These are phyloP conservation scores for Salvia rosmarinus DNA, from an alignment of 257 asterid genomes.

Conservation along the genomic window DNA sequence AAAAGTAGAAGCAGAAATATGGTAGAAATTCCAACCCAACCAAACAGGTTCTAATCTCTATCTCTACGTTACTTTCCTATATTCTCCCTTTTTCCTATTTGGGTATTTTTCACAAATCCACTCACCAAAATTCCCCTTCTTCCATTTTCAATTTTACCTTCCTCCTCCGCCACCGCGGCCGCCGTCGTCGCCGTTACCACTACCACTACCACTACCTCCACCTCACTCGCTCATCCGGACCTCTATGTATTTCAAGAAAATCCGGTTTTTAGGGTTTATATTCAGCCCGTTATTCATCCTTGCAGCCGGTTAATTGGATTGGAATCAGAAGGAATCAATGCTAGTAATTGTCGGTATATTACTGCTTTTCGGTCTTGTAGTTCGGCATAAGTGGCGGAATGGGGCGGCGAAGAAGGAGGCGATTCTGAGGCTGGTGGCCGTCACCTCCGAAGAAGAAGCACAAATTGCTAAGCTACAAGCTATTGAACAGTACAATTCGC, in stretches of 20 bases:
- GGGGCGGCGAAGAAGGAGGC: conserved; percentile 59
- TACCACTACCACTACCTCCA: conserved; percentile 15
- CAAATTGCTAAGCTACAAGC: conserved; percentile 44
- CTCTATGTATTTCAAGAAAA: conserved; percentile 56
- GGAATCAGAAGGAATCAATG: conserved; percentile 38
- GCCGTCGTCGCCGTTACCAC: conserved; percentile 20
- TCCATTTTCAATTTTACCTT: conserved; percentile 40
- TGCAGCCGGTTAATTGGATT: conserved; percentile 49
- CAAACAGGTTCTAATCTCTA: conserved; percentile 45
- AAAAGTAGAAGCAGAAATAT: neutral
- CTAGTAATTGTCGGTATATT: conserved; percentile 50
- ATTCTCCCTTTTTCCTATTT: conserved; percentile 33
- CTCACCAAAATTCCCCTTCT: conserved; percentile 39
- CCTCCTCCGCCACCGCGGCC: conserved; percentile 36
- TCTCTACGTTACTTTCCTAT: conserved; percentile 48
- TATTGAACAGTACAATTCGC: conserved; percentile 38
- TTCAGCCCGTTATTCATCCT: conserved; percentile 48
- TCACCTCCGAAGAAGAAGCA: conserved; percentile 49
- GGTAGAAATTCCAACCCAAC: conserved; percentile 38
- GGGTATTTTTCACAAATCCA: conserved; percentile 34
- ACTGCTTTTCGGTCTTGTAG: conserved; percentile 49
- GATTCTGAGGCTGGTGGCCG: conserved; percentile 54
- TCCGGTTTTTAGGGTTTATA: conserved; percentile 46
- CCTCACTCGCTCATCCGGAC: conserved; percentile 5
- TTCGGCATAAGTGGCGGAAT: conserved; percentile 55